Evolutionary conservation across 805 yeast species (phyloP).

Genomic region (Ogataea trehalophila): DNA sequence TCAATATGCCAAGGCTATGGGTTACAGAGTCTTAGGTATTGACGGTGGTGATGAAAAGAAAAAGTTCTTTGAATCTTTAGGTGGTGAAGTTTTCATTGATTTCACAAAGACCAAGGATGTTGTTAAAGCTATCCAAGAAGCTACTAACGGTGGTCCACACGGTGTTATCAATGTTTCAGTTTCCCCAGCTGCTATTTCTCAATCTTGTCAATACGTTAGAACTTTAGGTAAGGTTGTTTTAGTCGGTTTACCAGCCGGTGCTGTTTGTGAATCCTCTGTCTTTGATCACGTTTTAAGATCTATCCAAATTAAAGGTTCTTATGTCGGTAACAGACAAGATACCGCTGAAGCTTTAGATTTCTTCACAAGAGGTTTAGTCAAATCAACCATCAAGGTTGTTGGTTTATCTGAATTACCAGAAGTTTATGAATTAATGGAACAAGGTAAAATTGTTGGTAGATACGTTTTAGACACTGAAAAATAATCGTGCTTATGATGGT

Average conservation of each 20-base stretch:
- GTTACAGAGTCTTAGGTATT: conserved; percentile 42
- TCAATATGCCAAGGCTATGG: conserved; percentile 48
- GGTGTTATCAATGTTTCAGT: conserved; percentile 51
- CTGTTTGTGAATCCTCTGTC: conserved; percentile 47
- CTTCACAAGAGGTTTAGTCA: conserved; percentile 47
- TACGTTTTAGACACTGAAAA: conserved; percentile 54
- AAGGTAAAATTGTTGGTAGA: conserved; percentile 60
- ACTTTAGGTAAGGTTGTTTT: conserved; percentile 55
- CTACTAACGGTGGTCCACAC: conserved; percentile 48
- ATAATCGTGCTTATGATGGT: conserved; percentile 6
- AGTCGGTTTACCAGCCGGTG: conserved; percentile 62
- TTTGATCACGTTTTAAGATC: conserved; percentile 53
- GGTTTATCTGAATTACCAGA: conserved; percentile 46
- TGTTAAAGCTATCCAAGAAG: conserved; percentile 34
- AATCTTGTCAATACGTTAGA: conserved; percentile 38
- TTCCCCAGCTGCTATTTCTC: conserved; percentile 43
- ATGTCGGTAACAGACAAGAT: conserved; percentile 59
- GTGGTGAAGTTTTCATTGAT: conserved; percentile 46
- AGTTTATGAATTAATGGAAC: conserved; percentile 51
- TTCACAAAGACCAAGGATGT: conserved; percentile 35
- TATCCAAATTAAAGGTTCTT: conserved; percentile 50
- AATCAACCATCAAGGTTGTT: conserved; percentile 51
- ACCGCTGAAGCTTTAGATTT: conserved; percentile 54
- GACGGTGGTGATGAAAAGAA: conserved; percentile 47
- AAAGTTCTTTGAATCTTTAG: conserved; percentile 35